phyloP scores from a whole-genome alignment of 805 yeast genomes.

The Wickerhamomyces sydowiorum region DNA sequence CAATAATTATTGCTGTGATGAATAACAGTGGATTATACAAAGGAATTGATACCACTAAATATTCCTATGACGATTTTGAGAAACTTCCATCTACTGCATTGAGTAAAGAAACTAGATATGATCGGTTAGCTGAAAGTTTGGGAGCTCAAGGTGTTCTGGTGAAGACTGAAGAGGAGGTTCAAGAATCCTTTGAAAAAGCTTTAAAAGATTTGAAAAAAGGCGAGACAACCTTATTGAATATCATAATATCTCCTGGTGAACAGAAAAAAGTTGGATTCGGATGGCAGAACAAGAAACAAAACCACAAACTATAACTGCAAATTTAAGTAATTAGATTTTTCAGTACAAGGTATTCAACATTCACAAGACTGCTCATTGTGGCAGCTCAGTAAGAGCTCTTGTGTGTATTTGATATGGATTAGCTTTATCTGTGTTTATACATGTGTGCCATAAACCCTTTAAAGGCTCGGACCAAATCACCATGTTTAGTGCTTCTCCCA shows the following conservation, averaged over 20 bases:
- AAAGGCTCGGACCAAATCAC: too few relatives aligned
- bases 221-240: constrained; percentile 46
- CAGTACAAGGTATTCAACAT: too few relatives aligned
- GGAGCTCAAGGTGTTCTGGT: constrained; percentile 53
- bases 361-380: too few relatives aligned
- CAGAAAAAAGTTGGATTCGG: constrained; percentile 54
- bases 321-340: background rate
- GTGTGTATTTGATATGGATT: too few relatives aligned
- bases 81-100: constrained; percentile 56
- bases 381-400: too few relatives aligned
- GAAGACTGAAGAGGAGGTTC: constrained; percentile 34
- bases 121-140: constrained; percentile 45
- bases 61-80: constrained; percentile 15
- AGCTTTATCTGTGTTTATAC: too few relatives aligned
- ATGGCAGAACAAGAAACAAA: constrained; percentile 53
- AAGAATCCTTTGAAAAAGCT: constrained; percentile 29
- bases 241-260: constrained; percentile 55
- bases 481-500: too few relatives aligned
- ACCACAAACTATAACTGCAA: background rate
- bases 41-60: constrained; percentile 38
- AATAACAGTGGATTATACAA: constrained; percentile 72
- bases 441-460: too few relatives aligned
- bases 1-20: constrained; percentile 57
- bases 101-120: constrained; percentile 51
- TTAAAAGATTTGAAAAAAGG: constrained; percentile 24